phyloP scores from a whole-genome alignment of 768 basidiomycete species.

The Trametes maxima region DNA sequence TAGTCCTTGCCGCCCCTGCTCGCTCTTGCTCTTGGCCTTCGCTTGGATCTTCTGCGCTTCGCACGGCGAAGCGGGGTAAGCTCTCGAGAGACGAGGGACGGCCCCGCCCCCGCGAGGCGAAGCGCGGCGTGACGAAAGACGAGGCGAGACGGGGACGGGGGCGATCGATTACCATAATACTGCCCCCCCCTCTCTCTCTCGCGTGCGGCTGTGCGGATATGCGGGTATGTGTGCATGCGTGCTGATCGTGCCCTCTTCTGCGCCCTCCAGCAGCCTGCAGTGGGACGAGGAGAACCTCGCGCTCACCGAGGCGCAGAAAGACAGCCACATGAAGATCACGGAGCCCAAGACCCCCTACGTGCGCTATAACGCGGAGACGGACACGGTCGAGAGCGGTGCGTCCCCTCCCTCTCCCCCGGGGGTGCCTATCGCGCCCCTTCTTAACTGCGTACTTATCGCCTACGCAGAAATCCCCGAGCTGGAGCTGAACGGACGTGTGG shows the following conservation, averaged over 20 bases:
- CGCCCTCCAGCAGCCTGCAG: constrained; percentile 59
- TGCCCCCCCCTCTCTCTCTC: background rate
- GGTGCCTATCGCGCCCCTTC: background rate
- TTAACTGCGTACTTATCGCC: background rate
- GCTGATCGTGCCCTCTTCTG: background rate
- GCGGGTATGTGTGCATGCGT: background rate
- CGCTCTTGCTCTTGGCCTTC: background rate
- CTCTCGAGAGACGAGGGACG: too few relatives aligned
- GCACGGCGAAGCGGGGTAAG: too few relatives aligned
- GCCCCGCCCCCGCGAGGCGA: too few relatives aligned
- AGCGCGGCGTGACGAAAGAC: too few relatives aligned
- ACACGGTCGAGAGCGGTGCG: constrained; percentile 80
- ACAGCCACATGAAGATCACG: constrained; percentile 97
- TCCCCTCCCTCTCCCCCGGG: constrained; percentile 28
- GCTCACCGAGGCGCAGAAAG: constrained; percentile 90
- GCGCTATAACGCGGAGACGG: constrained; percentile 85
- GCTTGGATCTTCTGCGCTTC: background rate
- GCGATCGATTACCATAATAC: background rate
- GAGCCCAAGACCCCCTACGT: constrained; percentile 98
- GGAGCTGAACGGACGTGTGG: constrained; percentile 52
- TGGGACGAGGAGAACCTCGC: constrained; percentile 97
- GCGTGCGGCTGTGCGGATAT: background rate
- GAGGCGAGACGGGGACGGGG: too few relatives aligned
- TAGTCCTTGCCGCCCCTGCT: background rate
- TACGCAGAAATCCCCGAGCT: constrained; percentile 82